Base-by-base conservation (phyloP, 1,284 basidiomycete species). In the Jaminaea rosea region DNA sequence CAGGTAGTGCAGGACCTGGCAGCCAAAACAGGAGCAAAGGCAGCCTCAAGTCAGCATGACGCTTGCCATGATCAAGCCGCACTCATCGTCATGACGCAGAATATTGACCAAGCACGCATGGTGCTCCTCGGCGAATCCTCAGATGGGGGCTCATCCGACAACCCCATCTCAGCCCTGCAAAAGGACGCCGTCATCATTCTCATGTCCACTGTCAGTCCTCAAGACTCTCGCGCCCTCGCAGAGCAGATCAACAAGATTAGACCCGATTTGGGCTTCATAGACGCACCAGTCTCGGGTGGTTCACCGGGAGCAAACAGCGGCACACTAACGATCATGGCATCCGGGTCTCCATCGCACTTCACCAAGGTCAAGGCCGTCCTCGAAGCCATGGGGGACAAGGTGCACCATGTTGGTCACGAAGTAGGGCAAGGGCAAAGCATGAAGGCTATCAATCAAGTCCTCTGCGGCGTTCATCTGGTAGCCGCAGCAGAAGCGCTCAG, bases 151-250 rank as follows among this genome's bases (percentile, higher is more conserved):
- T 5, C 23, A n/a, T 28, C 44, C 1, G 26, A 24, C 5, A n/a
- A n/a, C 13, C 44, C 41, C 1, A n/a, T n/a, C n/a, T n/a, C n/a
- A n/a, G 48, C 44, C 10, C 44, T 50, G 2, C 15, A 44, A 69
- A 41, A 62, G 13, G 60, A 64, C 15, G 60, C 75, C 1, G 52
- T 59, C 11, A 64, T 77, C 46, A 67, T 77, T 26, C 66, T 73
- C 26, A 75, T 74, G 56, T 75, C 76, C 0, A 77, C 76, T 2
- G 74, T 75, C 21, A 69, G 75, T 0, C 75, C 76, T 1, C 65
- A 61, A 3, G 60, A 66, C 41, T 57, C 73, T 1, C 49, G 52
- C 0, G 53, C 55, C 3, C 44, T 75, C 13, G 59, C 44, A 15
- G 10, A 39, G 1, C 47, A 49, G 19, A 49, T 75, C 6, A 53